phyloP scores from a whole-genome alignment of 192 early-diverging fungal genomes.

The Tieghemiomyces parasiticus region DNA sequence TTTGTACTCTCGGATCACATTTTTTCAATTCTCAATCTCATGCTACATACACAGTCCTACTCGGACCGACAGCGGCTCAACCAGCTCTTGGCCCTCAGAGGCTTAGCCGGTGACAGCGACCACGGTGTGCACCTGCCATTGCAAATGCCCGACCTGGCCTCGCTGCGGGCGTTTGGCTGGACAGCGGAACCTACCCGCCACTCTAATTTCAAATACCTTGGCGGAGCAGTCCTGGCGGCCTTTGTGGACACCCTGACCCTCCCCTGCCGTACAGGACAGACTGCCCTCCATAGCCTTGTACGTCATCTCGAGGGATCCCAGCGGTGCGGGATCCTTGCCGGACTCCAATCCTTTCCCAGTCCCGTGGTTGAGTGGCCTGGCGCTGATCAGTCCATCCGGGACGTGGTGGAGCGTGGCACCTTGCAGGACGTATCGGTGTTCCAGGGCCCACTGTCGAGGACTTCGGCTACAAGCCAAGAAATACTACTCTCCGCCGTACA shows the following conservation, averaged over 20 bases:
- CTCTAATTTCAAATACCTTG: not conserved
- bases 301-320: too few species aligned
- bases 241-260: not conserved
- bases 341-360: too few species aligned
- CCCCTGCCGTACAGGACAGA: not conserved
- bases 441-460: too few species aligned
- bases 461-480: too few species aligned
- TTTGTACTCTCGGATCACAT: not conserved
- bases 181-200: not conserved
- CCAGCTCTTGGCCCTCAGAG: not conserved
- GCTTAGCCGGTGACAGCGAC: not conserved
- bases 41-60: not conserved
- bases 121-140: not conserved
- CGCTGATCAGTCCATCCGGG: too few species aligned
- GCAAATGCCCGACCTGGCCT: not conserved
- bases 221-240: not conserved
- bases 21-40: not conserved
- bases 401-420: too few species aligned
- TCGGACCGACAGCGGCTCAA: not conserved
- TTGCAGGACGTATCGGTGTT: too few species aligned
- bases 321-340: too few species aligned
- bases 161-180: not conserved
- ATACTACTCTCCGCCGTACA: too few species aligned
- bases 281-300: too few species aligned
- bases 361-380: too few species aligned